Conservation (phyloP, 306 rosid species). For the Pueraria montana region DNA sequence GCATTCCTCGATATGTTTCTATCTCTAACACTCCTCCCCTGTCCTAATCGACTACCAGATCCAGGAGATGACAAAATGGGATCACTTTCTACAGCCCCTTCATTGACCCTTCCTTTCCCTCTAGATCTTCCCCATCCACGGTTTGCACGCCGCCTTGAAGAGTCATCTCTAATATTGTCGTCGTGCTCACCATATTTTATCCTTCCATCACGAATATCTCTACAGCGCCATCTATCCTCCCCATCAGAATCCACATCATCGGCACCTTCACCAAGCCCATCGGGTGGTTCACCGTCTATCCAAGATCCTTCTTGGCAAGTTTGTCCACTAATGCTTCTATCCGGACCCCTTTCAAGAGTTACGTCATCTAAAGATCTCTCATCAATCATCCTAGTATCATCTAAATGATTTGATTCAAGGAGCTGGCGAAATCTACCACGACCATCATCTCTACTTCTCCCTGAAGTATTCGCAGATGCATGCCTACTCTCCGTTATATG, state of each 20-base stretch:
- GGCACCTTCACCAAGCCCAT: slow-evolving; percentile 63
- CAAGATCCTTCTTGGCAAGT: slow-evolving; percentile 64
- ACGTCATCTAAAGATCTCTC: slow-evolving; percentile 79
- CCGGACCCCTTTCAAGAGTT: slow-evolving; percentile 70
- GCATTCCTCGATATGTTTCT: slow-evolving; percentile 61
- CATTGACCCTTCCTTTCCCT: slow-evolving; percentile 85
- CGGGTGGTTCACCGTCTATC: slow-evolving; percentile 69
- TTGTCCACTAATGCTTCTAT: slow-evolving; percentile 64
- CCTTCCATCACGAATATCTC: slow-evolving; percentile 78
- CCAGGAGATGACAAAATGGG: slow-evolving; percentile 74
- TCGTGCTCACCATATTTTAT: slow-evolving; percentile 73
- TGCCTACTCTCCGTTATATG: slow-evolving; percentile 73
- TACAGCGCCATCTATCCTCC: slow-evolving; percentile 74
- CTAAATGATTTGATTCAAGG: slow-evolving; percentile 76
- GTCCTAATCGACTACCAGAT: slow-evolving; percentile 74
- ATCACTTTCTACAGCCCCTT: slow-evolving; percentile 79
- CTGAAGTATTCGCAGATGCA: slow-evolving; percentile 58
- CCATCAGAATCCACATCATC: slow-evolving; percentile 67
- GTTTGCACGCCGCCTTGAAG: slow-evolving; percentile 77
- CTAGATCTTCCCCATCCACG: slow-evolving; percentile 78
- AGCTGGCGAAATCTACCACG: slow-evolving; percentile 82
- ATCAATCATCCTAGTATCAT: slow-evolving; percentile 68
- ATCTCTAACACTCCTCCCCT: slow-evolving; percentile 72
- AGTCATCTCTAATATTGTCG: slow-evolving; percentile 81
- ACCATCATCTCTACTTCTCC: slow-evolving; percentile 81